Evolutionary conservation across 257 asterid genomes (phyloP), one percentile per base, ranked within the genome.

Genomic region (Gentiana macrophylla): DNA sequence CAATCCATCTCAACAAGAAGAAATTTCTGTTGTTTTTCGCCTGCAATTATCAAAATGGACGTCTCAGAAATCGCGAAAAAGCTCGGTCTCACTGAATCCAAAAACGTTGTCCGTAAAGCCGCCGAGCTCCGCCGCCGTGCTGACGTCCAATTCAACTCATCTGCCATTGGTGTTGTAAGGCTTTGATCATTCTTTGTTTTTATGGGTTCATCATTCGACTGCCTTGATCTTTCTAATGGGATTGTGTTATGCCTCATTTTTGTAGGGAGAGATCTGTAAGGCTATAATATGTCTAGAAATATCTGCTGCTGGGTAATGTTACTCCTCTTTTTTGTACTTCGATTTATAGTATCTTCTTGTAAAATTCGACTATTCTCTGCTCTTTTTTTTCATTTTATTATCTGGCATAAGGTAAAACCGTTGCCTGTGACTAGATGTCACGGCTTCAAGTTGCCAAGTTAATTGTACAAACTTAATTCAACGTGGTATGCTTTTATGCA

Each of bases 41-140:
- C 46, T 41, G 15, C 35, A 51, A 32, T 13, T 38, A 3, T 24
- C 34, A 33, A 35, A 52, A 89, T 90, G 98, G 93, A 86, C 54
- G 70, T 80, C 68, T 66, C 82, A 4, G 86, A 79, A 2, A 70
- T 87, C 8, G 94, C 97, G 12, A 71, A 67, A 58, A 88, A 81
- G 70, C 65, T 92, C 49, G 83, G 81, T 44, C 69, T 92, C 35
- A 70, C 94, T 0, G 80, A 80, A 46, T 69, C 86, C 70, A 92
- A 85, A 46, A 73, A 49, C 12, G 71, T 91, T 37, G 63, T 78
- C 47, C 89, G 90, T 12, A 82, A 79, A 72, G 97, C 98, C 6
- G 91, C 95, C 47, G 98, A 91, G 76, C 88, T 91, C 66, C 95
- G 98, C 59, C 94, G 98, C 51, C 90, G 63, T 13, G 97, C 95